Conservation (phyloP, 371 early-diverging fungal genomes). For the Mucor racemosus region DNA sequence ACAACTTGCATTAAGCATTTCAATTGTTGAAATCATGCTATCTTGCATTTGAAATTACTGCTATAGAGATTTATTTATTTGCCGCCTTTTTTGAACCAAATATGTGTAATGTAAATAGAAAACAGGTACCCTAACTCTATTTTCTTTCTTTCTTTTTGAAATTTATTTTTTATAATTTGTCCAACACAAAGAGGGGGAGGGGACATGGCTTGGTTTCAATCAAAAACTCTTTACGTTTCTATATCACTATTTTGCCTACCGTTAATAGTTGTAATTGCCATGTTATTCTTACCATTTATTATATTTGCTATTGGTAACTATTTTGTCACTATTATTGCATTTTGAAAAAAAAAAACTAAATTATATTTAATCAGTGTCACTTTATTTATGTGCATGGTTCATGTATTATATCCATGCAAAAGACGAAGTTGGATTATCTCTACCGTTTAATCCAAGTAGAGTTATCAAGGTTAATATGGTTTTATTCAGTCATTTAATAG, state of each 20-base stretch:
- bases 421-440: constrained; percentile 40
- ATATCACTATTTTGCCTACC: constrained; percentile 51
- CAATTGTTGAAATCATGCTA: too few species aligned
- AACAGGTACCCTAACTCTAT: too few species aligned
- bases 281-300: constrained; percentile 45
- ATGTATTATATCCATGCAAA: constrained; percentile 46
- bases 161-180: too few species aligned
- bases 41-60: too few species aligned
- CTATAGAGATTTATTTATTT: too few species aligned
- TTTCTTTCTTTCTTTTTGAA: too few species aligned
- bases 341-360: neutral
- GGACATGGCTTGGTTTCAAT: constrained; percentile 26
- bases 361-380: constrained; percentile 33
- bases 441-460: constrained; percentile 50
- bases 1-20: too few species aligned
- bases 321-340: neutral
- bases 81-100: too few species aligned
- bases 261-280: constrained; percentile 30
- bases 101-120: too few species aligned
- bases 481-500: constrained; percentile 24
- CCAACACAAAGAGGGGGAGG: too few species aligned
- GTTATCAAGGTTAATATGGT: constrained; percentile 50
- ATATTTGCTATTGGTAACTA: constrained; percentile 39
- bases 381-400: constrained; percentile 60
- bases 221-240: constrained; percentile 46